Conservation (phyloP, 1,284 basidiomycete species). For the Tetrapyrgos nigripes region DNA sequence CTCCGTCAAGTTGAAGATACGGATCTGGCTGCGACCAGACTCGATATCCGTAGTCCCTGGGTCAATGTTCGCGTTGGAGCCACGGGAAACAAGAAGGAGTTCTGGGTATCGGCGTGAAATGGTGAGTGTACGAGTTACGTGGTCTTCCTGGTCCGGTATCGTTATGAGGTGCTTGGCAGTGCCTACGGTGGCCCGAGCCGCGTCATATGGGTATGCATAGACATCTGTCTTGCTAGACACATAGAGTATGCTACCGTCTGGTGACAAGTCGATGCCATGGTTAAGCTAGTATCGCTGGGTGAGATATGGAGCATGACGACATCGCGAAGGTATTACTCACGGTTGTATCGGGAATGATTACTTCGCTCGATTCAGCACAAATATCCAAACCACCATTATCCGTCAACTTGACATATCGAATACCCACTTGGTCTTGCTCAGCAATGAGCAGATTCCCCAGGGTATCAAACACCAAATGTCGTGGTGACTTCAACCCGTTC, state of each 20-base stretch:
- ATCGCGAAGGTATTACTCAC: background rate
- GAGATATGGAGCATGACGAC: background rate
- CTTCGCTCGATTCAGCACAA: background rate
- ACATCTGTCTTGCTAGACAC: too few relatives aligned
- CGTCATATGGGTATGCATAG: too few relatives aligned
- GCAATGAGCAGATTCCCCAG: background rate
- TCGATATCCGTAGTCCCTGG: background rate
- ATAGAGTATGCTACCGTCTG: too few relatives aligned
- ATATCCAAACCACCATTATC: background rate
- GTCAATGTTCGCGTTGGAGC: slow-evolving; percentile 4
- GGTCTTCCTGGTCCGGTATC: too few relatives aligned
- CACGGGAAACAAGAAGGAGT: background rate
- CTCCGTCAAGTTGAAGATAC: slow-evolving; percentile 1
- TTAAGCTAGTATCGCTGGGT: background rate
- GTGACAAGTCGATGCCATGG: slow-evolving; percentile 1
- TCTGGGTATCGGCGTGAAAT: background rate
- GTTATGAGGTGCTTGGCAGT: too few relatives aligned
- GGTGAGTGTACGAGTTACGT: background rate
- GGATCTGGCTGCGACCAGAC: background rate
- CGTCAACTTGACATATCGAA: background rate
- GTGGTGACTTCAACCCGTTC: background rate
- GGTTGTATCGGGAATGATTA: background rate
- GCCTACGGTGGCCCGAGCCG: too few relatives aligned
- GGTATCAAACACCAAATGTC: background rate
- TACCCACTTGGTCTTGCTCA: background rate